Evolutionary conservation across 75 land plant species (phyloP).

Genomic region (Larix kaempferi): DNA sequence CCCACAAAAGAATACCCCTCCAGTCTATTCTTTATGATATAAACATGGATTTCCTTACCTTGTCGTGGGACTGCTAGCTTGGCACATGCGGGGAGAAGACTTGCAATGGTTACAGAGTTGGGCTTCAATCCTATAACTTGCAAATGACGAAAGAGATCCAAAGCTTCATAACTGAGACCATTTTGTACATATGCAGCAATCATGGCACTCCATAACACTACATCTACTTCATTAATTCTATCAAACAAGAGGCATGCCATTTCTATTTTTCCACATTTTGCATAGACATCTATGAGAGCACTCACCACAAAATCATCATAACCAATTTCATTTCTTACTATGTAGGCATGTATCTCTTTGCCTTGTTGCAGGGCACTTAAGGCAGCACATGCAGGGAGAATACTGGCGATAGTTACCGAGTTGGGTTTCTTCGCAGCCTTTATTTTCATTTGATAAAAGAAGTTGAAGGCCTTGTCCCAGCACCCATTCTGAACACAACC

Average conservation of each 20-base stretch:
- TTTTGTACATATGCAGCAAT: conserved; percentile 42
- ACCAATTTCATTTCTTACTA: too few relatives aligned
- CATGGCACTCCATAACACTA: conserved; percentile 60
- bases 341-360: background rate
- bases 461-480: conserved; percentile 8
- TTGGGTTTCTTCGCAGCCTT: background rate
- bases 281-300: too few relatives aligned
- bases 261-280: too few relatives aligned
- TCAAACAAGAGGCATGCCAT: too few relatives aligned
- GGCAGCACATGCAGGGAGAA: conserved; percentile 4
- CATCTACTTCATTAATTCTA: conserved; percentile 2
- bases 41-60: conserved; percentile 45
- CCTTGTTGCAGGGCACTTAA: background rate
- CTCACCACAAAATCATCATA: too few relatives aligned
- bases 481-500: conserved; percentile 13
- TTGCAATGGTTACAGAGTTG: conserved; percentile 35
- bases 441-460: conserved; percentile 11
- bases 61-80: conserved; percentile 21
- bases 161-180: conserved; percentile 41
- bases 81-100: conserved; percentile 53
- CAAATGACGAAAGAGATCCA: conserved; percentile 42
- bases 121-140: conserved; percentile 28
- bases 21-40: conserved; percentile 18
- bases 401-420: conserved; percentile 10
- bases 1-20: conserved; percentile 33